Evolutionary conservation across 306 rosid species (phyloP).

Genomic region (Hippophae gyantsensis): DNA sequence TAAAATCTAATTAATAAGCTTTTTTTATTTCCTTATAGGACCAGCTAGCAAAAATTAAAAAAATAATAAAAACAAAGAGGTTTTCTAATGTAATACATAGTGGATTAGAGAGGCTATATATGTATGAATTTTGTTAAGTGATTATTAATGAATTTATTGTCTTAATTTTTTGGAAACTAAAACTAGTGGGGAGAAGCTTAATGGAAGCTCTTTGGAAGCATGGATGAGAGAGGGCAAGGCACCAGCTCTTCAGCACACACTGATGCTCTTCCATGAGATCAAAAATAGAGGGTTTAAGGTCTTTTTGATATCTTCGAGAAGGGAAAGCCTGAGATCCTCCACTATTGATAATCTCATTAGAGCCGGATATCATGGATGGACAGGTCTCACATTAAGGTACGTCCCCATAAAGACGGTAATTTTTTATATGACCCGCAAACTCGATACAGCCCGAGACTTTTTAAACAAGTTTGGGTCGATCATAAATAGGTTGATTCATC

Average conservation of each 20-base stretch:
- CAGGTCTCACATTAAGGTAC: conserved; percentile 37
- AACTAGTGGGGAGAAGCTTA: conserved; percentile 41
- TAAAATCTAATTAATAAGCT: too few species aligned
- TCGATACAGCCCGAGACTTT: too few species aligned
- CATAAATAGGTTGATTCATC: too few species aligned
- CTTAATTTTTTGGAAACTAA: not conserved
- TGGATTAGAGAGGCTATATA: not conserved
- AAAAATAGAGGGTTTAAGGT: conserved; percentile 40
- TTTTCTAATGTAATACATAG: too few species aligned
- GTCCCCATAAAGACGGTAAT: too few species aligned
- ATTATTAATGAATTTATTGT: not conserved
- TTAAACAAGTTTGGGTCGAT: too few species aligned
- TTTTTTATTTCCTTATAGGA: too few species aligned
- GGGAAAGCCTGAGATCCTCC: conserved; percentile 40
- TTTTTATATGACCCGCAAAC: too few species aligned
- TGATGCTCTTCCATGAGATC: conserved; percentile 42
- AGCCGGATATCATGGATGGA: conserved; percentile 70
- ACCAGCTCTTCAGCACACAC: conserved; percentile 47
- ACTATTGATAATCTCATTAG: conserved; percentile 47
- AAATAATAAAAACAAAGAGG: too few species aligned
- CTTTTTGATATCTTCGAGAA: conserved; percentile 48
- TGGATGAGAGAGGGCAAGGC: conserved; percentile 51
- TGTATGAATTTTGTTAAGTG: not conserved
- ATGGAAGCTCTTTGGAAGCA: conserved; percentile 36
- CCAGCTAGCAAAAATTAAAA: too few species aligned